A percentile compares a stretch with the other conserved stretches of the same genome.
These are phyloP conservation scores for Scopulariopsis brevicaulis DNA, from an alignment of 2,329 filamentous ascomycete species.

Conservation along the genomic window DNA sequence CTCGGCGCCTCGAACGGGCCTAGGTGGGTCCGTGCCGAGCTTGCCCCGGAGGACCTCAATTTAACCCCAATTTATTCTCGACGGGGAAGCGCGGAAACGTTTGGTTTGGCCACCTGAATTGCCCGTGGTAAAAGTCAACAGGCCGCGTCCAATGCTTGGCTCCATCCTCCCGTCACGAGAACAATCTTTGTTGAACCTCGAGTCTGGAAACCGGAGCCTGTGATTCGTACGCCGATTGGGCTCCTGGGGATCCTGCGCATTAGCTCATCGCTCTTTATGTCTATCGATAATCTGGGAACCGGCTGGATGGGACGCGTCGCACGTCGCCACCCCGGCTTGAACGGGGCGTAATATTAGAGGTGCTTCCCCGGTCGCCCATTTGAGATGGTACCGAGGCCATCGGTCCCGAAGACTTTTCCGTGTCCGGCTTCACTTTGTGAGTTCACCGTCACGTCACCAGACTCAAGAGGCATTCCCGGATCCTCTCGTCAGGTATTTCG, in stretches of 20 bases:
- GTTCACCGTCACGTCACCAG: too few species aligned
- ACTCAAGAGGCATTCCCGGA: too few species aligned
- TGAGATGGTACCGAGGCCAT: not conserved
- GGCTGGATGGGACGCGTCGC: not conserved
- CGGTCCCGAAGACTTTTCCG: not conserved
- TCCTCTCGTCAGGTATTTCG: too few species aligned
- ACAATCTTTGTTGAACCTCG: not conserved
- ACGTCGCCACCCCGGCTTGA: not conserved
- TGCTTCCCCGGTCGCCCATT: not conserved
- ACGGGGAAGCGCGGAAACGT: not conserved
- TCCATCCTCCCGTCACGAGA: not conserved
- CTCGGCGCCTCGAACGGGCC: not conserved
- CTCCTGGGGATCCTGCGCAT: not conserved
- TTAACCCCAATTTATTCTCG: not conserved
- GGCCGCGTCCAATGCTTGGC: not conserved
- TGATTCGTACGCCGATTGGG: not conserved
- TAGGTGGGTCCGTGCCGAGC: not conserved
- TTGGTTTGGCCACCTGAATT: not conserved
- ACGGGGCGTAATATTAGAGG: not conserved
- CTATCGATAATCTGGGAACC: not conserved
- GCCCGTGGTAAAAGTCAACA: not conserved
- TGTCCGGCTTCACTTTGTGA: too few species aligned
- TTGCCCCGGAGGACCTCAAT: not conserved
- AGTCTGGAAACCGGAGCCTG: too few species aligned
- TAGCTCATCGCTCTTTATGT: not conserved